phyloP scores from a whole-genome alignment of 73 alveolate species.

The Blepharisma japonicum region DNA sequence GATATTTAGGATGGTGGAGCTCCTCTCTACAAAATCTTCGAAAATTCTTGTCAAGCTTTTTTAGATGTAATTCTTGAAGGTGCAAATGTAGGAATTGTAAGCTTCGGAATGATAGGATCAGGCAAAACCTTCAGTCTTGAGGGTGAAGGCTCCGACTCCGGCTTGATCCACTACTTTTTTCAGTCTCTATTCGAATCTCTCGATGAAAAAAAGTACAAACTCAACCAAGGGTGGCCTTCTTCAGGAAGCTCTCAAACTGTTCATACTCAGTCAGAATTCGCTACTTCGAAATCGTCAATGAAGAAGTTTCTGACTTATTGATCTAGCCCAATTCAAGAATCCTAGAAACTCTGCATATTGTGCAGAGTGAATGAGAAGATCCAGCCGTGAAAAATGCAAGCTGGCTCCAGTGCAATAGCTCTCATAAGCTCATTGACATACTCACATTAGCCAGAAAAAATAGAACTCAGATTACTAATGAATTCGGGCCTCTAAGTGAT shows the following conservation, averaged over 20 bases:
- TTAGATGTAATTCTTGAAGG: conserved; percentile 71
- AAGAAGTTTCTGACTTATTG: conserved; percentile 88
- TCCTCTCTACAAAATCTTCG: conserved; percentile 61
- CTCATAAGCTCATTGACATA: conserved; percentile 84
- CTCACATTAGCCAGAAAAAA: conserved; percentile 83
- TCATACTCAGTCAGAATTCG: conserved; percentile 88
- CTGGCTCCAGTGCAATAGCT: conserved; percentile 86
- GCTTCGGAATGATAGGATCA: conserved; percentile 96
- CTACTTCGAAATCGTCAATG: conserved; percentile 96
- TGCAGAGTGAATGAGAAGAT: conserved; percentile 93
- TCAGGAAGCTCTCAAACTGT: conserved; percentile 62
- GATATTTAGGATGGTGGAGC: conserved; percentile 51
- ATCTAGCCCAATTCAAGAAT: conserved; percentile 82
- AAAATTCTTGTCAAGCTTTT: conserved; percentile 45
- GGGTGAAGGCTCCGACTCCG: conserved; percentile 95
- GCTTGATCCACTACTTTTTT: conserved; percentile 83
- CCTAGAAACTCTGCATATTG: conserved; percentile 70
- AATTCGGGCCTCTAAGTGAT: conserved; percentile 84
- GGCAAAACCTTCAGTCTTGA: conserved; percentile 94
- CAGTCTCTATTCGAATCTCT: conserved; percentile 87
- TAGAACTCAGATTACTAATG: conserved; percentile 84
- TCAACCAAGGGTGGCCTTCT: conserved; percentile 67
- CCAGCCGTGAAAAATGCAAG: conserved; percentile 86
- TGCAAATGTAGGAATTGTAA: conserved; percentile 84
- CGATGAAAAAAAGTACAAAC: conserved; percentile 83